Conservation (phyloP, 2,329 filamentous ascomycete species). For the Chaetomium olivaceum region DNA sequence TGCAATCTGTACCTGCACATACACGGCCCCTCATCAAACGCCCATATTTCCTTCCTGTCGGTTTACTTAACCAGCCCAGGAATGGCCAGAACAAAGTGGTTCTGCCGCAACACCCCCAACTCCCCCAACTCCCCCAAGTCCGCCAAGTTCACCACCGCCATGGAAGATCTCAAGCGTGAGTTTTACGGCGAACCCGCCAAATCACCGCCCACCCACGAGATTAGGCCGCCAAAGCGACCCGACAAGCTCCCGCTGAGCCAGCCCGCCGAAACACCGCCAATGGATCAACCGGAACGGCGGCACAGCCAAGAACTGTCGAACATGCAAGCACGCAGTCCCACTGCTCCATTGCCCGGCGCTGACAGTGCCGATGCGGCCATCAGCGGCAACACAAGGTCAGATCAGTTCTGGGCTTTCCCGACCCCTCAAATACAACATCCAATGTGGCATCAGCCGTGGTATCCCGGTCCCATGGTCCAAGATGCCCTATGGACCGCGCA, state of each 20-base stretch:
- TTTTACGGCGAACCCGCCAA: conserved; percentile 12
- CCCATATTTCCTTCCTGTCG: background rate
- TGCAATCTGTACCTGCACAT: background rate
- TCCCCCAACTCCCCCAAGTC: background rate
- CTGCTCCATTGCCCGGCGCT: background rate
- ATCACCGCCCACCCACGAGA: conserved; percentile 2
- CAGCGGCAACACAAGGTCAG: conserved; percentile 4
- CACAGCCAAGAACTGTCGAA: background rate
- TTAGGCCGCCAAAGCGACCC: conserved; percentile 18
- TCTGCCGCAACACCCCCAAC: background rate
- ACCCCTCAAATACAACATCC: background rate
- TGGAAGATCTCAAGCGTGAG: conserved; percentile 27
- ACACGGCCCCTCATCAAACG: background rate
- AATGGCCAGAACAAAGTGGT: background rate
- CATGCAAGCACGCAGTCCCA: background rate
- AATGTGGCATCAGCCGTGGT: background rate
- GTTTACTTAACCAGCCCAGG: background rate
- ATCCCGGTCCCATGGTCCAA: background rate
- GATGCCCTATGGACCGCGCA: background rate
- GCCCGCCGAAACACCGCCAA: background rate
- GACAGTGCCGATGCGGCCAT: background rate
- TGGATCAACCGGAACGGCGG: background rate
- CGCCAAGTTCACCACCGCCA: background rate
- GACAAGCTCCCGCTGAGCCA: conserved; percentile 21
- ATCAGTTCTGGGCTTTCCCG: background rate